phyloP scores from a whole-genome alignment of 2,329 filamentous ascomycete species.

The Paecilomyces dactylethromorphus region DNA sequence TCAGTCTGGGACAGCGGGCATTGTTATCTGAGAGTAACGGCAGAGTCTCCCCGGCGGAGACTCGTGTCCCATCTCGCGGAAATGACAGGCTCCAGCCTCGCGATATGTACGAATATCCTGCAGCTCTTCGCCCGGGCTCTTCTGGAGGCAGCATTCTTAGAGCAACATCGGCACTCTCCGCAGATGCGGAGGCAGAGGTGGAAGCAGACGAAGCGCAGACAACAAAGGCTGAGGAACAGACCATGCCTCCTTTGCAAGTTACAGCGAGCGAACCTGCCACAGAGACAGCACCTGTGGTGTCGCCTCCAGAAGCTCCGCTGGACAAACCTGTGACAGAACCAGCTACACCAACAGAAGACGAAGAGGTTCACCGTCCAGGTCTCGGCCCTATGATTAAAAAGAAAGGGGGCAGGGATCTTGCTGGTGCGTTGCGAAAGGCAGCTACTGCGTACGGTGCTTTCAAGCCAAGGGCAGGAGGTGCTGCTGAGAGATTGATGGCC shows the following conservation, averaged over 20 bases:
- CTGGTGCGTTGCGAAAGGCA: slow-evolving; percentile 71
- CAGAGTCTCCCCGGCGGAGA: slow-evolving; percentile 17
- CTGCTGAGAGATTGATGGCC: slow-evolving; percentile 68
- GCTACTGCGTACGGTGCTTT: slow-evolving; percentile 67
- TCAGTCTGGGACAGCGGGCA: slow-evolving; percentile 22
- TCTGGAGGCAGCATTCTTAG: slow-evolving; percentile 5
- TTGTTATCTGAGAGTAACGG: slow-evolving; percentile 21
- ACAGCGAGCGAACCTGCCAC: neutral
- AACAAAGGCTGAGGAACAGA: slow-evolving; percentile 15
- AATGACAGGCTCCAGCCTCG: slow-evolving; percentile 18
- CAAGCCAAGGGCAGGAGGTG: slow-evolving; percentile 81
- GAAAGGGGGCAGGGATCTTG: slow-evolving; percentile 65
- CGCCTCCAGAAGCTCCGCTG: slow-evolving; percentile 8
- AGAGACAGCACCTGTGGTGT: neutral
- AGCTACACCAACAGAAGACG: slow-evolving; percentile 43
- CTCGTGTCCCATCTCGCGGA: slow-evolving; percentile 23
- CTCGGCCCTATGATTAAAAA: slow-evolving; percentile 87
- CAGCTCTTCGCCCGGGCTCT: slow-evolving; percentile 15
- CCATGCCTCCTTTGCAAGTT: neutral
- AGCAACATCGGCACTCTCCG: slow-evolving; percentile 6
- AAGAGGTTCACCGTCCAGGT: slow-evolving; percentile 60
- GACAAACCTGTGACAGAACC: slow-evolving; percentile 11
- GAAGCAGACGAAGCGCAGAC: slow-evolving; percentile 8
- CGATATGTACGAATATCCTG: slow-evolving; percentile 13
- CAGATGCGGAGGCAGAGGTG: slow-evolving; percentile 9